These are phyloP conservation scores for Claviceps spartinae DNA, from an alignment of 2,329 filamentous ascomycete species.

Conservation along the genomic window DNA sequence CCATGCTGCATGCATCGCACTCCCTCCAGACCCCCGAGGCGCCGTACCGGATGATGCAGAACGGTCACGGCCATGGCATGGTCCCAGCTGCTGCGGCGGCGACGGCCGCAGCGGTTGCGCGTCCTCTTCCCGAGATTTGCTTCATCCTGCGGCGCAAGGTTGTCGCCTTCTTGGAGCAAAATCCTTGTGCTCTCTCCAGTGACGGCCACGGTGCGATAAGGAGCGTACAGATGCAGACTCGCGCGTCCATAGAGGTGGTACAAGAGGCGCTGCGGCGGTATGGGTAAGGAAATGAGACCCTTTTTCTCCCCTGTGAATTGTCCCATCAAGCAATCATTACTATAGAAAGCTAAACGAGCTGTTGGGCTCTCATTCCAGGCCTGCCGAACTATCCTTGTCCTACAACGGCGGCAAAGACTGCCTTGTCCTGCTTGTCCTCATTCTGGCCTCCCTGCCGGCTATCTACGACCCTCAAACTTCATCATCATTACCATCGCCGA, in stretches of 20 bases:
- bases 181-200: slow-evolving; percentile 39
- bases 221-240: slow-evolving; percentile 61
- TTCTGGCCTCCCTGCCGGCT: slow-evolving; percentile 51
- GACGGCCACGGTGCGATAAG: slow-evolving; percentile 41
- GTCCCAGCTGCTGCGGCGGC: slow-evolving; percentile 3
- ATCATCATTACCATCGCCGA: slow-evolving; percentile 1
- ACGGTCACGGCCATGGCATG: slow-evolving; percentile 2
- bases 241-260: slow-evolving; percentile 58
- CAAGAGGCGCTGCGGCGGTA: slow-evolving; percentile 64
- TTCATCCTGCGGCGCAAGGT: slow-evolving; percentile 45
- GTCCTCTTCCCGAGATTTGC: slow-evolving; percentile 25
- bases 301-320: not conserved
- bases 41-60: slow-evolving; percentile 4
- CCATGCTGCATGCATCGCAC: not conserved
- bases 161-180: slow-evolving; percentile 47
- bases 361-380: slow-evolving; percentile 28
- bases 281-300: slow-evolving; percentile 37
- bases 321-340: not conserved
- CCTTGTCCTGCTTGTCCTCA: slow-evolving; percentile 77
- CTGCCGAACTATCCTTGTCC: slow-evolving; percentile 70
- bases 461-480: slow-evolving; percentile 13
- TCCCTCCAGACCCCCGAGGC: not conserved
- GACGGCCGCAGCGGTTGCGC: not conserved
- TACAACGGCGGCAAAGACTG: slow-evolving; percentile 99
- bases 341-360: too few relatives aligned